Conservation (phyloP, 2,329 filamentous ascomycete species). For the Fusarium sp. region DNA sequence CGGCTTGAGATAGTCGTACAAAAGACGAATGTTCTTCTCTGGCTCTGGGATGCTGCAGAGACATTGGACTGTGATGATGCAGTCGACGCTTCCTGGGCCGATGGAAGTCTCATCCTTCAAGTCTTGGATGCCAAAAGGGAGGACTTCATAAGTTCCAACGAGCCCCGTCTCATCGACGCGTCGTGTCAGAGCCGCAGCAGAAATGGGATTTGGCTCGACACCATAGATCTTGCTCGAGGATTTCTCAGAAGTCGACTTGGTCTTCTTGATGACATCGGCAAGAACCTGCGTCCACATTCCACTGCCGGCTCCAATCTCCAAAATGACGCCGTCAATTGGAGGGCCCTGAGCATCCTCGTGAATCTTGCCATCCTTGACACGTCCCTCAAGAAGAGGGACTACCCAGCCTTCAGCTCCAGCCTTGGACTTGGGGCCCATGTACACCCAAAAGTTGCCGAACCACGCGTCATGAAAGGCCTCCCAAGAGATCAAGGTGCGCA, state of each 20-base stretch:
- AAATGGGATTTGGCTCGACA: neutral
- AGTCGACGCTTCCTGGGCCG: neutral
- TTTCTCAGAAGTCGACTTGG: neutral
- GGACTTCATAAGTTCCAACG: neutral
- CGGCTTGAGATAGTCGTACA: neutral
- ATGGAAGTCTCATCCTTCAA: neutral
- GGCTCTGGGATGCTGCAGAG: constrained; percentile 4
- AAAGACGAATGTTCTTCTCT: constrained; percentile 2
- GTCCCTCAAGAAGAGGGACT: neutral
- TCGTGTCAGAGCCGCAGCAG: neutral
- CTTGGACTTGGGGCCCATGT: neutral
- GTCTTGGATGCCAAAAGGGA: neutral
- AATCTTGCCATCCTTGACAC: neutral
- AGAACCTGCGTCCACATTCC: neutral
- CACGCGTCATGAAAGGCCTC: constrained; percentile 1
- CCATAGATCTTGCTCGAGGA: neutral
- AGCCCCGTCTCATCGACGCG: neutral
- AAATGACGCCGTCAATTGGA: neutral
- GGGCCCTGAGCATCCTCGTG: neutral
- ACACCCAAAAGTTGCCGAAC: constrained; percentile 1
- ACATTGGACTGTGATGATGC: neutral
- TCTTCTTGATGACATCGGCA: neutral
- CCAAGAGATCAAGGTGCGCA: neutral
- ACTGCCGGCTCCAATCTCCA: constrained; percentile 4
- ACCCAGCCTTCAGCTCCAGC: neutral